Evolutionary conservation across 2,329 filamentous ascomycete genomes (phyloP).

Genomic region (Westerdykella ornata): DNA sequence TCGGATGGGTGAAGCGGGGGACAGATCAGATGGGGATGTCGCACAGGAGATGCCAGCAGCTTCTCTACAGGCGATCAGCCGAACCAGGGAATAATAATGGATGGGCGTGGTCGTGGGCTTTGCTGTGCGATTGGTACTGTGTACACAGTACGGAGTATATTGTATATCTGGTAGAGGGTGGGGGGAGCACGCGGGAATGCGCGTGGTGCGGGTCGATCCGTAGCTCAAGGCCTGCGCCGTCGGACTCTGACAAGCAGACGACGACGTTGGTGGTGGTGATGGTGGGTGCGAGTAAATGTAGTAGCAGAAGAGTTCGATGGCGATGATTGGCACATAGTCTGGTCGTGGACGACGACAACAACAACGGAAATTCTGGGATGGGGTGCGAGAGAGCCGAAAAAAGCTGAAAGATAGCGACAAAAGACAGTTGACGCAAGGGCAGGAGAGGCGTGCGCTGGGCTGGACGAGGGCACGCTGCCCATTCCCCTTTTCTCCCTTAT

Average conservation of each 20-base stretch:
- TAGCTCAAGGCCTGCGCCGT: not conserved
- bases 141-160: too few relatives aligned
- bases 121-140: not conserved
- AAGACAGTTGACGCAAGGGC: not conserved
- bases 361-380: not conserved
- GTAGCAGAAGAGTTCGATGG: not conserved
- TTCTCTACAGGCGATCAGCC: not conserved
- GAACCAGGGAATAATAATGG: not conserved
- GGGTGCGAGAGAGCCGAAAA: not conserved
- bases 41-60: not conserved
- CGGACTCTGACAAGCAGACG: not conserved
- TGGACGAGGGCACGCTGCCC: not conserved
- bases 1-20: not conserved
- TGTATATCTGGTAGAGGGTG: too few relatives aligned
- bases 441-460: not conserved
- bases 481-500: constrained; percentile 8
- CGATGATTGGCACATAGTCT: constrained; percentile 1
- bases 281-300: not conserved
- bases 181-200: too few relatives aligned
- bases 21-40: not conserved
- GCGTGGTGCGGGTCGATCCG: not conserved
- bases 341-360: not conserved
- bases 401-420: not conserved
- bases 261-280: too few relatives aligned
- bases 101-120: not conserved